phyloP scores from a whole-genome alignment of 176 grass and related monocot species.

The Lolium multiflorum region DNA sequence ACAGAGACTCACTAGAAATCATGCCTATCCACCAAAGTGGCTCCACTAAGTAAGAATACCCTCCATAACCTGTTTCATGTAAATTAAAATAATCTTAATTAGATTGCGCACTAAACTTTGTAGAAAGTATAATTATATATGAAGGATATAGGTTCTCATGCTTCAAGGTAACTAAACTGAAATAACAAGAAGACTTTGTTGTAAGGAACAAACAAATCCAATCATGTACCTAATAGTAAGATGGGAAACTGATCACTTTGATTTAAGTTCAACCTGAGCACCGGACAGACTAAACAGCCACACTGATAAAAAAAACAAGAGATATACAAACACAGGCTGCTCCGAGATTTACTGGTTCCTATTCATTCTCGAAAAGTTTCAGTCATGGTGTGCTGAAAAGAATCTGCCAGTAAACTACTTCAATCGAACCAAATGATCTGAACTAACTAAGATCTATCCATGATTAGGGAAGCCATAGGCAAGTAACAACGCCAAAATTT shows the following conservation, averaged over 20 bases:
- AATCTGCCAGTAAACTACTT: conserved; percentile 1
- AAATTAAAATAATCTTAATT: conserved; percentile 39
- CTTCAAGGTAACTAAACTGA: conserved; percentile 20
- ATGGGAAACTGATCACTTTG: not conserved
- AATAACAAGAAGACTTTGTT: not conserved
- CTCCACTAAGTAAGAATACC: conserved; percentile 85
- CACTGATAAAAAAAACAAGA: not conserved
- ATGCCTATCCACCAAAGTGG: conserved; percentile 95
- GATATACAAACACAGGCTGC: not conserved
- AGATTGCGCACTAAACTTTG: conserved; percentile 9
- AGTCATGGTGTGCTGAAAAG: not conserved
- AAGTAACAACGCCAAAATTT: not conserved
- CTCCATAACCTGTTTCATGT: conserved; percentile 69
- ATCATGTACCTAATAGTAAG: conserved; percentile 1
- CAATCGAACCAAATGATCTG: not conserved
- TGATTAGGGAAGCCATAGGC: not conserved
- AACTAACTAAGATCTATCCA: not conserved
- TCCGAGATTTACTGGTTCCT: not conserved
- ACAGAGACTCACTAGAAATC: conserved; percentile 77
- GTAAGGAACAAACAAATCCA: conserved; percentile 12
- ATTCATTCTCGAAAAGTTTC: not conserved
- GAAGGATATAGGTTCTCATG: not conserved
- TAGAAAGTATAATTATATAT: not conserved
- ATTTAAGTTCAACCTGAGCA: conserved; percentile 12
- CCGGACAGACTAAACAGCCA: not conserved